Conservation (phyloP, 768 basidiomycete genomes). For the Boletus subparvulus region DNA sequence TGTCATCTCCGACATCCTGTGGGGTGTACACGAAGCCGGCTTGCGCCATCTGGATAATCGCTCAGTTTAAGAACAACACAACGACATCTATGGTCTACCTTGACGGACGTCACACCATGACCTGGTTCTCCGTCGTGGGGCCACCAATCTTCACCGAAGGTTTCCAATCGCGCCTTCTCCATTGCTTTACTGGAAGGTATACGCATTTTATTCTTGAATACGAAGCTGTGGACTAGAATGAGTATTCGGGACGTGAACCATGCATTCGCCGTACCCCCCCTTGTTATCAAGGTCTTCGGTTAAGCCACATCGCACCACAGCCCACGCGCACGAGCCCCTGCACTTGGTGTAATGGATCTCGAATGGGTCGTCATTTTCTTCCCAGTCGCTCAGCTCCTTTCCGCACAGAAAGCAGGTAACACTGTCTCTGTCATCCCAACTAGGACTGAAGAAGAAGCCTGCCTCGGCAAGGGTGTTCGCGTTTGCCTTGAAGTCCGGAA, state of each 20-base stretch:
- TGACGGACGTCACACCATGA: constrained; percentile 71
- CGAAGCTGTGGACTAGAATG: constrained; percentile 43
- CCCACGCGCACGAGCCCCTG: constrained; percentile 73
- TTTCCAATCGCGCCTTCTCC: constrained; percentile 70
- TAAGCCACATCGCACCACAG: constrained; percentile 71
- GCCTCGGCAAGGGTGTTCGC: constrained; percentile 79
- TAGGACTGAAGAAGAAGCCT: constrained; percentile 84
- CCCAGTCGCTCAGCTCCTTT: constrained; percentile 85
- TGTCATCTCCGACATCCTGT: constrained; percentile 66
- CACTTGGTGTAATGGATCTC: constrained; percentile 78
- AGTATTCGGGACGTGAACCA: background rate
- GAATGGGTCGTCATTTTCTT: constrained; percentile 80
- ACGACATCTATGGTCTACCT: constrained; percentile 40
- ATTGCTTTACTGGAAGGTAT: constrained; percentile 66
- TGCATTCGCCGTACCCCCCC: constrained; percentile 47
- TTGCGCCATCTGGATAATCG: constrained; percentile 61
- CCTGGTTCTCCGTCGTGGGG: constrained; percentile 60
- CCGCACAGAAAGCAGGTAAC: constrained; percentile 84
- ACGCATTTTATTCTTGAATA: constrained; percentile 56
- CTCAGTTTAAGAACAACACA: background rate
- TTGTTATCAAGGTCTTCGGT: constrained; percentile 53
- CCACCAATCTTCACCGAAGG: constrained; percentile 76
- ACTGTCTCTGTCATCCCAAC: constrained; percentile 64
- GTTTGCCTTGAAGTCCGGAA: constrained; percentile 60
- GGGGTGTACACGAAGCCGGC: constrained; percentile 88